A percentile compares a stretch with the other conserved stretches of the same genome.
Conservation (phyloP, 108 stramenopile genomes). For the Skeletonema marinoi region DNA sequence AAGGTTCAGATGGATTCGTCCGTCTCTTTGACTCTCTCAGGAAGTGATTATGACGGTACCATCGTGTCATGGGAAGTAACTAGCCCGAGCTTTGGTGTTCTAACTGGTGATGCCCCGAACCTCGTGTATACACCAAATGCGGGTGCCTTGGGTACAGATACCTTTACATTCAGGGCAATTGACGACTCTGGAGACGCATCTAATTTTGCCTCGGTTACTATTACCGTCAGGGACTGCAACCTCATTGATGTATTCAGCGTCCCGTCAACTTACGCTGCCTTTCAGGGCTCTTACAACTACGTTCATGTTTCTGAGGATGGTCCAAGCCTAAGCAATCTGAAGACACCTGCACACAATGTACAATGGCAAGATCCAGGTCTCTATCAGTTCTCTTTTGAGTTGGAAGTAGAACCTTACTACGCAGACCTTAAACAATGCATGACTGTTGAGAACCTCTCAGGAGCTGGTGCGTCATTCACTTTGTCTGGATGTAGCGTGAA, state of each 20-base stretch:
- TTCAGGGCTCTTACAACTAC: constrained; percentile 15
- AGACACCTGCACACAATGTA: constrained; percentile 16
- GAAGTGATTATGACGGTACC: constrained; percentile 23
- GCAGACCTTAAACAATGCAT: constrained; percentile 19
- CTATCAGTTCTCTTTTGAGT: constrained; percentile 17
- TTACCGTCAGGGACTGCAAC: constrained; percentile 20
- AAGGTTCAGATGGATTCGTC: constrained; percentile 13
- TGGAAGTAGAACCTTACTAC: constrained; percentile 25
- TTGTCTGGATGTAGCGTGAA: constrained; percentile 21
- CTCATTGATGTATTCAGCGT: constrained; percentile 14
- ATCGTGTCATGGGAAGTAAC: constrained; percentile 16
- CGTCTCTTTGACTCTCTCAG: constrained; percentile 11
- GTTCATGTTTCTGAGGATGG: constrained; percentile 37
- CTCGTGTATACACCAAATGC: constrained; percentile 30
- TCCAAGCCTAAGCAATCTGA: constrained; percentile 13
- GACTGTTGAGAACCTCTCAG: constrained; percentile 1
- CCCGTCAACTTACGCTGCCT: constrained; percentile 6
- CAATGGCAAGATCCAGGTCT: constrained; percentile 23
- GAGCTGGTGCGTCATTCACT: constrained; percentile 12
- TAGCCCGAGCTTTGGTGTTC: background rate
- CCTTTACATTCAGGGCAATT: constrained; percentile 14
- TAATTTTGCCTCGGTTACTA: constrained; percentile 4
- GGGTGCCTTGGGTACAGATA: constrained; percentile 7
- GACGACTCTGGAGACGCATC: constrained; percentile 17
- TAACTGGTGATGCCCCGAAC: constrained; percentile 17